Percentiles rank a stretch among this genome's conserved stretches.
Conservation (phyloP, 306 rosid genomes). For the Dalbergia cultrata region DNA sequence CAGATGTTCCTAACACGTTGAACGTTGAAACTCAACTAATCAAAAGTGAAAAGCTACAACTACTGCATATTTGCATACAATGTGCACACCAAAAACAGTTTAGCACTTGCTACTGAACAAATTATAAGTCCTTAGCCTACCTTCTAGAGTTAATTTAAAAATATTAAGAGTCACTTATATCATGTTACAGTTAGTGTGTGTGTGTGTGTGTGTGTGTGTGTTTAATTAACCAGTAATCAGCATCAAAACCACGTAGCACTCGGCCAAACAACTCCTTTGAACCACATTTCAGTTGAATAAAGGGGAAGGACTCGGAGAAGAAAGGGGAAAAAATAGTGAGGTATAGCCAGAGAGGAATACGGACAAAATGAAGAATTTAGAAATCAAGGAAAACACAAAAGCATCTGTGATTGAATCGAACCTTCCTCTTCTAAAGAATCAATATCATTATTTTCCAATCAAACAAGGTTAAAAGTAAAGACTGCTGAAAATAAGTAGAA, state of each 20-base stretch:
- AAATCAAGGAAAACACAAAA: not conserved
- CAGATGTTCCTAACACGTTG: not conserved
- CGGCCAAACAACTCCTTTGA: not conserved
- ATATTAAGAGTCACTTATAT: not conserved
- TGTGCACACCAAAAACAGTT: slow-evolving; percentile 9
- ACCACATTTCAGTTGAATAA: not conserved
- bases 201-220: not conserved
- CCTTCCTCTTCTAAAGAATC: slow-evolving; percentile 21
- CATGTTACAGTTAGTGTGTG: not conserved
- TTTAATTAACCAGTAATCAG: not conserved
- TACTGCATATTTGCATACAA: not conserved
- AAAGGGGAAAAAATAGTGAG: not conserved
- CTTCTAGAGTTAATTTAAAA: not conserved
- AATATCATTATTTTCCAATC: not conserved
- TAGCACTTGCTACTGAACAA: slow-evolving; percentile 1
- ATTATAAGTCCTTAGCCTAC: not conserved
- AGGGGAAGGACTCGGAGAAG: not conserved
- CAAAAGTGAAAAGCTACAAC: slow-evolving; percentile 6
- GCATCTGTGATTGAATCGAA: not conserved
- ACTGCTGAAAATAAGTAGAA: slow-evolving; percentile 5
- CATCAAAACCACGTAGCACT: not conserved
- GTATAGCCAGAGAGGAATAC: not conserved
- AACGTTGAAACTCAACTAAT: not conserved
- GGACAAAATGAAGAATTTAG: not conserved
- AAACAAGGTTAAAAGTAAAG: slow-evolving; percentile 28